These are phyloP conservation scores for Lachancea sp. DNA, from an alignment of 805 yeast species.

Conservation along the genomic window DNA sequence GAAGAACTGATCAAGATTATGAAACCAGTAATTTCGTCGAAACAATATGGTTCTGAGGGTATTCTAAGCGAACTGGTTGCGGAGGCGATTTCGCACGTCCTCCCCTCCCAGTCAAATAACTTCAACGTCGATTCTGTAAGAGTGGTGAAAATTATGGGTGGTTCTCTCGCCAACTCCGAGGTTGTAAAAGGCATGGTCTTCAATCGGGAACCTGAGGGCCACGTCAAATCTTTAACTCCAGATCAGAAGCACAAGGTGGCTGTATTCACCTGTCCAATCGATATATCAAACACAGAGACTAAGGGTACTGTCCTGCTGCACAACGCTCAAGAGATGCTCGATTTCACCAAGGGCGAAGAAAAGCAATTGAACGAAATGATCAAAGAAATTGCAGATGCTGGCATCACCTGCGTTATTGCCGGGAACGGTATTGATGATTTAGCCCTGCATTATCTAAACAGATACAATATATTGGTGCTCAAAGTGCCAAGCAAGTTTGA, in stretches of 20 bases:
- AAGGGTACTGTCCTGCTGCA: constrained; percentile 95
- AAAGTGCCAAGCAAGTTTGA: constrained; percentile 93
- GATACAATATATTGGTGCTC: constrained; percentile 76
- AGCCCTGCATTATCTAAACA: constrained; percentile 86
- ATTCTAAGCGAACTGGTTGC: constrained; percentile 68
- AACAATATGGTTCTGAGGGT: constrained; percentile 87
- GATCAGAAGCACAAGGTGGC: constrained; percentile 71
- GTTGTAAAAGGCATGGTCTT: constrained; percentile 97
- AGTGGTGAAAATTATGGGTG: constrained; percentile 95
- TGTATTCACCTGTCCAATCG: constrained; percentile 88
- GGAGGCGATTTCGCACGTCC: constrained; percentile 73
- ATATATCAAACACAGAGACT: constrained; percentile 93
- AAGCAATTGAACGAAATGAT: constrained; percentile 81
- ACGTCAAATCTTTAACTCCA: constrained; percentile 53
- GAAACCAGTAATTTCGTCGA: constrained; percentile 84
- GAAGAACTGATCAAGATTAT: constrained; percentile 63
- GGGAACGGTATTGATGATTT: constrained; percentile 91
- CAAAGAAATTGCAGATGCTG: constrained; percentile 75
- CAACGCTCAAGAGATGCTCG: constrained; percentile 94
- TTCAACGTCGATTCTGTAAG: constrained; percentile 93
- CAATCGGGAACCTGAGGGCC: constrained; percentile 96
- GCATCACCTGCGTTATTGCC: constrained; percentile 85
- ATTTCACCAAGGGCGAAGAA: constrained; percentile 94
- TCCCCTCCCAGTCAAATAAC: constrained; percentile 42
- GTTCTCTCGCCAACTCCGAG: constrained; percentile 61